Percentiles rank a stretch among this genome's conserved stretches.
Conservation (phyloP, 169 alveolate species). For the Eimeria acervulina region DNA sequence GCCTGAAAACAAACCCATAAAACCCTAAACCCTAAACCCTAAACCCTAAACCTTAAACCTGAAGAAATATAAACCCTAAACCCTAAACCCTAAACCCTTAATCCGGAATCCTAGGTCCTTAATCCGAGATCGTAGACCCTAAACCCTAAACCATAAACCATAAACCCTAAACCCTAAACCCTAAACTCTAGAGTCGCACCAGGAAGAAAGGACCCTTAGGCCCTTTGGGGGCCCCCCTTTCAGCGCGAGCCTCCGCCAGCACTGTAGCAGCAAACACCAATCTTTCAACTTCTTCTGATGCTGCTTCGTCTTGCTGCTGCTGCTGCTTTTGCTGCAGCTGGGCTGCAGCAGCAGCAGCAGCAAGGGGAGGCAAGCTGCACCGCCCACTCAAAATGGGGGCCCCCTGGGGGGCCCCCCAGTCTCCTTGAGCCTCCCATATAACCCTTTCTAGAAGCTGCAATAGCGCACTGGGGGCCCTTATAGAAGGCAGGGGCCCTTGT, state of each 20-base stretch:
- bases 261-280: constrained; percentile 56
- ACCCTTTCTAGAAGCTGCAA: constrained; percentile 20
- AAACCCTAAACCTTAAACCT: not conserved
- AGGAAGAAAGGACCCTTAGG: constrained; percentile 38
- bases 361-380: no score
- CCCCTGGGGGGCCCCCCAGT: not conserved
- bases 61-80: not conserved
- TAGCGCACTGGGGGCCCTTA: not conserved
- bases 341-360: not conserved
- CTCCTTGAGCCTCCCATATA: constrained; percentile 46
- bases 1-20: not conserved
- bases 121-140: not conserved
- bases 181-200: not conserved
- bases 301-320: constrained; percentile 46
- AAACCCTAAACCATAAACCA: not conserved
- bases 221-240: constrained; percentile 56
- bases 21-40: not conserved
- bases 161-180: constrained; percentile 41
- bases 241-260: constrained; percentile 42
- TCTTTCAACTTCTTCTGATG: not conserved
- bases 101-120: not conserved
- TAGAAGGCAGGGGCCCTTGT: not conserved
- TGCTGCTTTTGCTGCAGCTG: constrained; percentile 22
- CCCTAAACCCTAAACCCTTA: constrained; percentile 45
- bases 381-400: no score